phyloP scores from a whole-genome alignment of 2,329 filamentous ascomycete genomes.

The Colletotrichum sp. region DNA sequence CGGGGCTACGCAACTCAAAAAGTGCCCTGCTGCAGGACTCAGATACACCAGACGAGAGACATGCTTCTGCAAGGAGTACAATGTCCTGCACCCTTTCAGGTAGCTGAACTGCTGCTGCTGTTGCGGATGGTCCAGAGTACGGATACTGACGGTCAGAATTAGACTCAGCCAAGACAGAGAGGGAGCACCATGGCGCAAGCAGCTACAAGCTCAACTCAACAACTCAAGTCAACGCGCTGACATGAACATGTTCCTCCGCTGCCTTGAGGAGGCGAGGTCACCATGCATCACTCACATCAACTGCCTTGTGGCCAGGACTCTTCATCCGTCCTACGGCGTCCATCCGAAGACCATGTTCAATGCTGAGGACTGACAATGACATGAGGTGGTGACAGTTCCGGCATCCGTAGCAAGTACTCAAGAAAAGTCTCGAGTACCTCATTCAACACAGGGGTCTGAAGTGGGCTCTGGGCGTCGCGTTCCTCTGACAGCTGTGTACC shows the following conservation, averaged over 20 bases:
- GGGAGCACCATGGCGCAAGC: not conserved
- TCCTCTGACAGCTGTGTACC: not conserved
- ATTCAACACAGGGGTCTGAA: not conserved
- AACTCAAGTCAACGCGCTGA: not conserved
- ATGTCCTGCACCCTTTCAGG: not conserved
- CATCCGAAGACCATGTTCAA: not conserved
- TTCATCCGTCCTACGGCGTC: not conserved
- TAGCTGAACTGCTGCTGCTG: not conserved
- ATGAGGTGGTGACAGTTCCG: not conserved
- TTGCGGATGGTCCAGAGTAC: not conserved
- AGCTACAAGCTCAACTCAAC: not conserved
- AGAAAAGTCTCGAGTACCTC: not conserved
- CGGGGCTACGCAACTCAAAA: slow-evolving; percentile 5
- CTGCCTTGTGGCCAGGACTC: not conserved
- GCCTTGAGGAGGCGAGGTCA: not conserved
- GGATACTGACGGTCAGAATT: not conserved
- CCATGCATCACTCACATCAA: not conserved
- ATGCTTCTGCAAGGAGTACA: not conserved
- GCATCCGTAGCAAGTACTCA: not conserved
- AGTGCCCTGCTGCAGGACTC: not conserved
- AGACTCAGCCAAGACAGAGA: not conserved
- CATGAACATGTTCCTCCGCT: not conserved
- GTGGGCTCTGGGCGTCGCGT: not conserved
- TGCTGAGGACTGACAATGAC: not conserved
- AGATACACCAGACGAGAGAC: not conserved